phyloP scores from a whole-genome alignment of 2,329 filamentous ascomycete species.

The Calonectria pseudoreteaudii region DNA sequence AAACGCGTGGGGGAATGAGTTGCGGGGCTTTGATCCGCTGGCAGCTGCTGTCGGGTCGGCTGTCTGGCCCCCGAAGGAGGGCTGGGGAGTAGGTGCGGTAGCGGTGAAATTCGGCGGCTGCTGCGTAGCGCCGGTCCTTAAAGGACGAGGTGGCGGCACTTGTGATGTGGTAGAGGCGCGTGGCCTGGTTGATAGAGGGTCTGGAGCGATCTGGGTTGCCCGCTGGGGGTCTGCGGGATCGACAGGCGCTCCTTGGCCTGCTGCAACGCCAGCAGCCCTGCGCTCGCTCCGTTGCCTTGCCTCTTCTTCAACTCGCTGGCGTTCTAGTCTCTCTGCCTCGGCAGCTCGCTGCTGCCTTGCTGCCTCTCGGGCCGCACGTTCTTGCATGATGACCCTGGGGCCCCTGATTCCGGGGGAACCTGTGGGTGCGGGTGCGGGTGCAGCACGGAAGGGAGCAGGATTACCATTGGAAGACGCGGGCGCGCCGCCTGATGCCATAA shows the following conservation, averaged over 20 bases:
- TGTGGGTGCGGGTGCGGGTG: constrained; percentile 62
- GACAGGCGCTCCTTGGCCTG: constrained; percentile 46
- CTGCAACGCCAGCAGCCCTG: constrained; percentile 65
- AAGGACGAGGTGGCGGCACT: constrained; percentile 35
- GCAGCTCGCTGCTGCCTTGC: constrained; percentile 65
- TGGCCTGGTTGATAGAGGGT: constrained; percentile 41
- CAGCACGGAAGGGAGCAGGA: constrained; percentile 58
- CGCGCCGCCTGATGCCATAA: constrained; percentile 69
- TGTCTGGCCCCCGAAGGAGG: constrained; percentile 31
- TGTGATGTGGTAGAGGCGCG: constrained; percentile 44
- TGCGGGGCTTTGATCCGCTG: constrained; percentile 60
- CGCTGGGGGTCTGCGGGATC: constrained; percentile 50
- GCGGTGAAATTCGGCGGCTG: constrained; percentile 37
- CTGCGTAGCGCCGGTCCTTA: constrained; percentile 33
- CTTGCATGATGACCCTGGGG: constrained; percentile 91
- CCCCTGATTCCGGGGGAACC: constrained; percentile 79
- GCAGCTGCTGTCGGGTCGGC: constrained; percentile 31
- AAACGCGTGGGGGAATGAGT: constrained; percentile 94
- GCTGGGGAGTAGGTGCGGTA: constrained; percentile 30
- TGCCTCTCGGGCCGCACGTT: constrained; percentile 82
- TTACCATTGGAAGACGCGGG: constrained; percentile 68
- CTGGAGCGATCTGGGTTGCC: constrained; percentile 43
- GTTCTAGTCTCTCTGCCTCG: constrained; percentile 72
- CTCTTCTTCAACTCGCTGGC: constrained; percentile 70
- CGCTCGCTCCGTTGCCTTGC: constrained; percentile 67